A percentile compares a stretch with the other conserved stretches of the same genome.
Evolutionary conservation across 257 asterid genomes (phyloP).

Genomic region (Sherardia arvensis): DNA sequence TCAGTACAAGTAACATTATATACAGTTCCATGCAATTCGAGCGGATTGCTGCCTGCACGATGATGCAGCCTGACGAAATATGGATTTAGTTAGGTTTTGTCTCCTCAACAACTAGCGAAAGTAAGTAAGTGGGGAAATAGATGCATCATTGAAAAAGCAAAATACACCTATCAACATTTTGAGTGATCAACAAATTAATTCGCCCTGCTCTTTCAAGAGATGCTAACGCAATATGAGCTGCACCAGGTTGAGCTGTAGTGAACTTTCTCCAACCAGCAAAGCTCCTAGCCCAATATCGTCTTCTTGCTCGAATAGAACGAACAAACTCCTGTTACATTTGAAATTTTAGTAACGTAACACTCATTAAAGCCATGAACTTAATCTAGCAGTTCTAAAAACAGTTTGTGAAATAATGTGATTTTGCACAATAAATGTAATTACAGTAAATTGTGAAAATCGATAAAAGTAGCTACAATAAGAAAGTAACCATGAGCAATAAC

Average conservation of each 20-base stretch:
- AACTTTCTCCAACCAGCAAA: slow-evolving; percentile 98
- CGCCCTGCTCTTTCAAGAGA: slow-evolving; percentile 81
- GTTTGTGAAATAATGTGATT: not conserved
- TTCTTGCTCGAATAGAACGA: slow-evolving; percentile 62
- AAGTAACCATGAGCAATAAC: not conserved
- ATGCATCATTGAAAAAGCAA: not conserved
- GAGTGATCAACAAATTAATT: slow-evolving; percentile 66
- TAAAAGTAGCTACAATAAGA: not conserved
- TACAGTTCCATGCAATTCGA: slow-evolving; percentile 94
- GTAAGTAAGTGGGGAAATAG: no score
- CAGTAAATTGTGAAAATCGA: not conserved
- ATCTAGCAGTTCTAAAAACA: not conserved
- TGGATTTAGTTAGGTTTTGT: not conserved
- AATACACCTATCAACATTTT: slow-evolving; percentile 88
- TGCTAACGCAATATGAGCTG: slow-evolving; percentile 76
- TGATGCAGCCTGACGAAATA: slow-evolving; percentile 68
- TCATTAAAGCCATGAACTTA: slow-evolving; percentile 3
- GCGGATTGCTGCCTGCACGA: slow-evolving; percentile 93
- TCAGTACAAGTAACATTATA: slow-evolving; percentile 69
- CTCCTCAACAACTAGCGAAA: not conserved
- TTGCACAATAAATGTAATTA: not conserved
- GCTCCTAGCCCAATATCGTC: slow-evolving; percentile 98
- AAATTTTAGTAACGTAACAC: slow-evolving; percentile 6
- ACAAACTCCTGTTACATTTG: slow-evolving; percentile 68
- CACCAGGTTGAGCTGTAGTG: slow-evolving; percentile 82